Evolutionary conservation across 768 basidiomycete genomes (phyloP).

Genomic region (Vishniacozyma victoriae): DNA sequence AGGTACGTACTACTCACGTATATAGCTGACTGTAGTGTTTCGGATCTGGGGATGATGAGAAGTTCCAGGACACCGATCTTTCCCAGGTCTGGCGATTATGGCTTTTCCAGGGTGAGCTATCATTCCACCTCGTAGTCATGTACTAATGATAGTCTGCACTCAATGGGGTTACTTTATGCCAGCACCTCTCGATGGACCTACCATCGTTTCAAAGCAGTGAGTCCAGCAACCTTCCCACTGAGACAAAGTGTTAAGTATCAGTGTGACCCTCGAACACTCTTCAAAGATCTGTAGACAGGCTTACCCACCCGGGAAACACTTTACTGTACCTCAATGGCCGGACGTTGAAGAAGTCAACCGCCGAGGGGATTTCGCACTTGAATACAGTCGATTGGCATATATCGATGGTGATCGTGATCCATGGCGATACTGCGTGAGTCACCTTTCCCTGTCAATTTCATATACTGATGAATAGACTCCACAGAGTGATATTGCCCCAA

Average conservation of each 20-base stretch:
- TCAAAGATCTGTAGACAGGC: conserved; percentile 64
- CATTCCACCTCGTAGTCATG: not conserved
- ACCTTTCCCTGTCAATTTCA: not conserved
- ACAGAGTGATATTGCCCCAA: conserved; percentile 50
- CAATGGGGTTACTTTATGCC: conserved; percentile 91
- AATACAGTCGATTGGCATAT: conserved; percentile 73
- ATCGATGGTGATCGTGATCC: conserved; percentile 63
- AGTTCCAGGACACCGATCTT: conserved; percentile 60
- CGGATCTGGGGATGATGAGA: conserved; percentile 66
- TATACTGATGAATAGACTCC: conserved; percentile 32
- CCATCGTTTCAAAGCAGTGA: conserved; percentile 63
- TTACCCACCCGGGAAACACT: conserved; percentile 63
- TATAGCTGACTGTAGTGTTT: conserved; percentile 64
- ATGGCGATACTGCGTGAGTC: conserved; percentile 64
- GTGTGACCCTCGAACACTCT: conserved; percentile 63
- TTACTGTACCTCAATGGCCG: conserved; percentile 64
- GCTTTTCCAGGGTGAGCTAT: conserved; percentile 64
- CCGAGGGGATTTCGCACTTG: conserved; percentile 77
- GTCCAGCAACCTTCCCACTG: conserved; percentile 1
- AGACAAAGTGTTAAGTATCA: not conserved
- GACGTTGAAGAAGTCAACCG: conserved; percentile 76
- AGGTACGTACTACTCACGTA: conserved; percentile 14
- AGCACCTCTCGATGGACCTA: conserved; percentile 57
- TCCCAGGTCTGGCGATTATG: conserved; percentile 78
- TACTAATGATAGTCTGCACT: conserved; percentile 56